Evolutionary conservation across 2,329 filamentous ascomycete species (phyloP), one percentile per base, ranked within the genome.

Genomic region (Talaromyces sp.): DNA sequence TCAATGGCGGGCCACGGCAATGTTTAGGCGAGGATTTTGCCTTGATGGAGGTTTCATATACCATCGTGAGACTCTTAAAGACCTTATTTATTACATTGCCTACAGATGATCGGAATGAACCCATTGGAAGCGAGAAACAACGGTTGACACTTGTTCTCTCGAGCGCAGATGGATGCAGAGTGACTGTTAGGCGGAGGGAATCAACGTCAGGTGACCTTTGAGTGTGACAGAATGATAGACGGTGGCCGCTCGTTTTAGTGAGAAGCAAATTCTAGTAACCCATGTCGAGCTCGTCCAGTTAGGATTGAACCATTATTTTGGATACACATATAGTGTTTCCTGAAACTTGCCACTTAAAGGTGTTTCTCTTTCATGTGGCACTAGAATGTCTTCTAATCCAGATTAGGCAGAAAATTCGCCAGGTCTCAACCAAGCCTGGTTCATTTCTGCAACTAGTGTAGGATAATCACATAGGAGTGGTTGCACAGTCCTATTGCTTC

Each of bases 21-120:
- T 74, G 71, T 47, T 66, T 74, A 45, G 73, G 72, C 9, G 70
- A 73, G 45, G 66, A 73, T 39, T 73, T 73, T 66, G 72, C 72
- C 24, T 59, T 73, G 19, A 66, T 66, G 37, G 68, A 70, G 60
- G 47, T 69, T 50, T 63, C 65, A 1, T 73, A 73, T 64, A 68
- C 68, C 0, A 64, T 69, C 5, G 68, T 71, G 3, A 65, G 71
- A 24, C 39, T 73, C 4, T 43, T 72, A 11, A 37, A 33, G 2
- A 68, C 69, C 39, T 41, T 43, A 45, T 24, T 39, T 2, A 31
- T 49, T 10, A 27, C 37, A 10, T 10, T 41, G 35, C 35, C 59
- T 39, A 14, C n/a, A 39, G 27, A 41, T 33, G 14, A 27, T 7
- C 11, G 16, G 35, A 47, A 47, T 11, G 19, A 24, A 3, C 43